phyloP scores from a whole-genome alignment of 192 early-diverging fungal species.

The Backusella liffmaniae region DNA sequence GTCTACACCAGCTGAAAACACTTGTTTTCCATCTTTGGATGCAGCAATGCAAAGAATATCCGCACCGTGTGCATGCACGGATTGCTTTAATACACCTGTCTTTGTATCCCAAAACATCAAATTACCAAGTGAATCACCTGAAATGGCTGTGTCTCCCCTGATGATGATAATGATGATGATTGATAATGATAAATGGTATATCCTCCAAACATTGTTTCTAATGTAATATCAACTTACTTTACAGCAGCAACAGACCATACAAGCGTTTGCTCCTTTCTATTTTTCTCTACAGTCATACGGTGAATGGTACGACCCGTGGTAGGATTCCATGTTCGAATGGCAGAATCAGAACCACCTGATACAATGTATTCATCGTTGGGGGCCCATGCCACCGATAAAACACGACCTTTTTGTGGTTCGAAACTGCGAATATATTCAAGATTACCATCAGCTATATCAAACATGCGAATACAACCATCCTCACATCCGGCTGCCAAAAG shows the following conservation, averaged over 20 bases:
- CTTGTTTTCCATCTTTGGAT: constrained; percentile 59
- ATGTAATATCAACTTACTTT: constrained; percentile 21
- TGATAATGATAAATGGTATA: no score
- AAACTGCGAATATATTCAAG: constrained; percentile 68
- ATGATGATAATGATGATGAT: not conserved
- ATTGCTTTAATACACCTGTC: constrained; percentile 66
- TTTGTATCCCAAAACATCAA: constrained; percentile 87
- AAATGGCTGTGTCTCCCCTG: constrained; percentile 73
- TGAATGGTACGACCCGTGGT: constrained; percentile 47
- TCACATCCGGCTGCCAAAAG: constrained; percentile 89
- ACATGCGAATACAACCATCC: constrained; percentile 88
- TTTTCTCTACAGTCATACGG: constrained; percentile 77
- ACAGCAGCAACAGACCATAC: constrained; percentile 83
- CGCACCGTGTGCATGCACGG: constrained; percentile 74
- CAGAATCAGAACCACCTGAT: constrained; percentile 81
- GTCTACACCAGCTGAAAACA: constrained; percentile 91
- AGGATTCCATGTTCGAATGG: constrained; percentile 71
- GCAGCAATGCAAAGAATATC: constrained; percentile 86
- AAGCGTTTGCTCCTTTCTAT: constrained; percentile 73
- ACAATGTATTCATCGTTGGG: constrained; percentile 67
- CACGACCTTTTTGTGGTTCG: constrained; percentile 67
- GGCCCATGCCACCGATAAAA: constrained; percentile 88
- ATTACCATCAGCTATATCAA: constrained; percentile 75
- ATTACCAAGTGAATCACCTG: constrained; percentile 88
- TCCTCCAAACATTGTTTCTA: no score